Percentiles rank a stretch among this genome's conserved stretches.
phyloP scores from a whole-genome alignment of 768 basidiomycete genomes.

The Kwoniella mangroviensis region DNA sequence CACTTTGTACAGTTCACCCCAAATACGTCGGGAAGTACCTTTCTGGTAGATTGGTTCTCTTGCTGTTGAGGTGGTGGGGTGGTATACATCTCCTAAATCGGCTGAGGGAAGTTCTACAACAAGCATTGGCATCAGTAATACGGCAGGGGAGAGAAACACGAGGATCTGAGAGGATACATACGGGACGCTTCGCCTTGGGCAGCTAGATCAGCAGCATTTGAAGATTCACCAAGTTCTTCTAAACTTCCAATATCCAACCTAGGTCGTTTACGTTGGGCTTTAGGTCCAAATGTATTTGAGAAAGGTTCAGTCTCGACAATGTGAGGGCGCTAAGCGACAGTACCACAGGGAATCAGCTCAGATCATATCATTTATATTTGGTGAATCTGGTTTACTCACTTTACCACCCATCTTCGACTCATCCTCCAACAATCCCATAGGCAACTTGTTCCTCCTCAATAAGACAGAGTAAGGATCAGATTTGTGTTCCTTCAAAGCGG shows the following conservation, averaged over 20 bases:
- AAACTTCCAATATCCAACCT: slow-evolving; percentile 86
- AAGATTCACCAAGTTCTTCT: slow-evolving; percentile 73
- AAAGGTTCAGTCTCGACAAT: slow-evolving; percentile 97
- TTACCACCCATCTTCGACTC: slow-evolving; percentile 83
- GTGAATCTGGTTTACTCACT: slow-evolving; percentile 58
- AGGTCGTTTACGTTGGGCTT: slow-evolving; percentile 89
- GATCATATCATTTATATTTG: too few relatives aligned
- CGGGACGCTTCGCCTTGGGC: slow-evolving; percentile 57
- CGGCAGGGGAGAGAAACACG: background rate
- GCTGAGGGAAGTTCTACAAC: slow-evolving; percentile 18
- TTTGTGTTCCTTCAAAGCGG: slow-evolving; percentile 78
- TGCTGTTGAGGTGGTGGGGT: slow-evolving; percentile 52
- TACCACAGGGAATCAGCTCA: too few relatives aligned
- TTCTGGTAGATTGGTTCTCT: slow-evolving; percentile 93
- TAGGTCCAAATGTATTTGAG: slow-evolving; percentile 90
- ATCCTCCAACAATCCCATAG: slow-evolving; percentile 94
- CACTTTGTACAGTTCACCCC: slow-evolving; percentile 98
- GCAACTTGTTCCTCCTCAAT: slow-evolving; percentile 89
- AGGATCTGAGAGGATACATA: slow-evolving; percentile 62
- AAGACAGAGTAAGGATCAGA: slow-evolving; percentile 96
- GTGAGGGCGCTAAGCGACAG: slow-evolving; percentile 70
- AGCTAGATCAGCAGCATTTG: slow-evolving; percentile 56
- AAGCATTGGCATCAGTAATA: background rate
- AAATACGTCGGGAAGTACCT: slow-evolving; percentile 92
- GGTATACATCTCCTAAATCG: slow-evolving; percentile 42